A percentile compares a stretch with the other conserved stretches of the same genome.
phyloP scores from a whole-genome alignment of 352 stramenopile species.

The Phytophthora pistaciae region DNA sequence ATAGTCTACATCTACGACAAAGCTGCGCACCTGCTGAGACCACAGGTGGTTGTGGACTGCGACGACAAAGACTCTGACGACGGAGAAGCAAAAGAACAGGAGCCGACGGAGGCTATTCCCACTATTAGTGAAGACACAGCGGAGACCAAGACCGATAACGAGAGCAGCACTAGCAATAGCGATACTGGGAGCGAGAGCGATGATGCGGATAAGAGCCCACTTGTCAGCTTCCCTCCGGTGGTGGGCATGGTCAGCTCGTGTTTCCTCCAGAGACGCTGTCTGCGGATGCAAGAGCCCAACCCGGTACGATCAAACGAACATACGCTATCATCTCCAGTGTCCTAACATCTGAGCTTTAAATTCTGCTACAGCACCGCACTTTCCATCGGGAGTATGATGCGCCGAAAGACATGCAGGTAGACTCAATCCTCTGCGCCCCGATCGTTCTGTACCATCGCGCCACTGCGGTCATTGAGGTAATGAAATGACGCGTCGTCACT shows the following conservation, averaged over 20 bases:
- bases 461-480: constrained; percentile 60
- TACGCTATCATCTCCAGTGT: not conserved
- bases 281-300: constrained; percentile 69
- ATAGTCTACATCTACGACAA: constrained; percentile 72
- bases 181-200: not conserved
- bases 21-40: constrained; percentile 47
- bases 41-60: constrained; percentile 41
- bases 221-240: constrained; percentile 57
- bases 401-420: constrained; percentile 53
- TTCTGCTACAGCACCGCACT: constrained; percentile 47
- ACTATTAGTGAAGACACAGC: not conserved
- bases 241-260: constrained; percentile 66
- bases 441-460: constrained; percentile 62
- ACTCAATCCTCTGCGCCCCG: constrained; percentile 68
- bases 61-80: constrained; percentile 3
- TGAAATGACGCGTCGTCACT: too few species aligned
- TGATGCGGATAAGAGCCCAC: not conserved
- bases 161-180: not conserved
- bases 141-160: not conserved
- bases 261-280: constrained; percentile 63
- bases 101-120: not conserved
- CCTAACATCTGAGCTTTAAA: not conserved
- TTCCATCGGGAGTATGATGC: constrained; percentile 73
- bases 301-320: constrained; percentile 29
- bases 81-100: not conserved